Base-by-base conservation (phyloP, 2,329 filamentous ascomycete genomes). In the Microcera coccophila region DNA sequence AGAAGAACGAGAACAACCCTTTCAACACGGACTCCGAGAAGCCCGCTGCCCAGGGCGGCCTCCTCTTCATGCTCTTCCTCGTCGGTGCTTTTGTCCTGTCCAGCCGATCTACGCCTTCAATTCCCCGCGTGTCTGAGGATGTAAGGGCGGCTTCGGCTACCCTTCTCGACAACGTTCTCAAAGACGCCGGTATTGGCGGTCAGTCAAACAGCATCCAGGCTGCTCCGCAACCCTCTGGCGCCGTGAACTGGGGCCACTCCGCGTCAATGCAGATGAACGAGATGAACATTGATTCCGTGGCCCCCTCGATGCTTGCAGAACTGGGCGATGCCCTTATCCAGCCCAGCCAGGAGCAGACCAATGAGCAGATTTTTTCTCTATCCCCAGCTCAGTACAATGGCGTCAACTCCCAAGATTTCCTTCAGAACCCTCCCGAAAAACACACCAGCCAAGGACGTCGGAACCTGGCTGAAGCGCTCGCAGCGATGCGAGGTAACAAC, bases 51-150 rank as follows among this genome's bases (percentile, higher is more conserved):
- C 87, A 90, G 58, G 87, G 89, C 39, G 81, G 88, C 59, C 71
- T 97, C 58, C 76, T 97, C 65, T 85, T 91, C 67, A 95, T 96
- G 89, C 86, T 96, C 55, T 86, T 98, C 62, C 85, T 98, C 41
- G 90, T 95, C 52, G 93, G 93, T 62, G 93, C 93, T 40, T 95
- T 96, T 62, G 90, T 97, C 57, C 85, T 93, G 49, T 96, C 91
- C 22, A 94, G 90, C 69, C 82, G 82, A 54, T 79, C 82, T 34
- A 75, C 83, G 16, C 80, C 83, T 29, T 80, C 81, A 54, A 83
- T 94, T 55, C 86, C 87, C 38, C 79, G 79, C 43, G 84, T 91
- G 62, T 85, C 88, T 26, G 85, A 91, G 43, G 86, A 91, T 56
- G 81, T 93, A 43, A 84, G 87, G 46, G 84, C 80, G 51, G 87